Evolutionary conservation across 306 rosid genomes (phyloP).

Genomic region (Dalbergia cultrata): DNA sequence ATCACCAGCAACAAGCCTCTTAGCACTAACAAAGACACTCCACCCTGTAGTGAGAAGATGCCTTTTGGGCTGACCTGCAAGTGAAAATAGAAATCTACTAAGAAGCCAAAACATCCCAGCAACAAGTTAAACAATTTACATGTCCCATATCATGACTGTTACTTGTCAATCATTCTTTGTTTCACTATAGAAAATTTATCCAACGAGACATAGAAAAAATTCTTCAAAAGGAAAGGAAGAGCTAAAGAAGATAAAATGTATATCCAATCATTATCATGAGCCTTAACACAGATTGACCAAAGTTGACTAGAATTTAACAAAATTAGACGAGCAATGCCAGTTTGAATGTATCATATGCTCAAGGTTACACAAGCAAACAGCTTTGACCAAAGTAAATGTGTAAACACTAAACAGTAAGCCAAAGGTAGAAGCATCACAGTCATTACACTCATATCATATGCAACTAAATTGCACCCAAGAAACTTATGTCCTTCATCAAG

Average conservation of each 20-base stretch:
- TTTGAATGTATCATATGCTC: conserved; percentile 3
- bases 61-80: conserved; percentile 82
- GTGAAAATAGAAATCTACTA: conserved; percentile 18
- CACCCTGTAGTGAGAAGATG: conserved; percentile 86
- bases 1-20: conserved; percentile 85
- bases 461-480: conserved; percentile 1
- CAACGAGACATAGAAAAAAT: not conserved
- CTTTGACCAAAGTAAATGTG: not conserved
- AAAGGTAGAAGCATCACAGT: not conserved
- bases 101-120: conserved; percentile 30
- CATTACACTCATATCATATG: not conserved
- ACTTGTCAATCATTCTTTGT: conserved; percentile 24
- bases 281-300: not conserved
- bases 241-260: conserved; percentile 6
- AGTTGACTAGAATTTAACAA: conserved; percentile 3
- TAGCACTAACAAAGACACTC: conserved; percentile 82
- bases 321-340: not conserved
- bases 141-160: not conserved
- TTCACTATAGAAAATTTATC: conserved; percentile 8
- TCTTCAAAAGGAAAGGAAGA: conserved; percentile 27
- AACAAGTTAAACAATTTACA: conserved; percentile 9
- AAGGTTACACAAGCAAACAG: conserved; percentile 20
- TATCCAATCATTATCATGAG: conserved; percentile 1
- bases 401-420: not conserved
- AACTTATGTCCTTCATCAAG: conserved; percentile 23